phyloP scores from a whole-genome alignment of 352 stramenopile genomes.

The Thalassiosira ordinaria region DNA sequence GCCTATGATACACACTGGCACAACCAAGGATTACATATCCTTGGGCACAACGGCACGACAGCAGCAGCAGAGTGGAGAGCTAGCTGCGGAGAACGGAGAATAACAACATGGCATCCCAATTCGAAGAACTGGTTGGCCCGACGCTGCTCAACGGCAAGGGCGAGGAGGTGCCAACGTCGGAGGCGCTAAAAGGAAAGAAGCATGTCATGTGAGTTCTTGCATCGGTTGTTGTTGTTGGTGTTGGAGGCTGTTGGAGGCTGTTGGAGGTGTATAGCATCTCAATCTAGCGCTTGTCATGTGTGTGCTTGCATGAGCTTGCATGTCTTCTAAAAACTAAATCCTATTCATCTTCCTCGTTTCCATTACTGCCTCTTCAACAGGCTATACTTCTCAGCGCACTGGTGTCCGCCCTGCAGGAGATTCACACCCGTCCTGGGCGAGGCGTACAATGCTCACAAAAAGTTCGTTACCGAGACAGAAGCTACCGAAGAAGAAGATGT shows the following conservation, averaged over 20 bases:
- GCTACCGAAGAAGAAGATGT: neutral
- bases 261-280: too few relatives aligned
- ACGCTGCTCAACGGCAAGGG: constrained; percentile 46
- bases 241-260: too few relatives aligned
- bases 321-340: neutral
- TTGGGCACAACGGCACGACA: too few relatives aligned
- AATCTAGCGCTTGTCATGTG: too few relatives aligned
- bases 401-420: constrained; percentile 92
- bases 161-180: constrained; percentile 35
- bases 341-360: neutral
- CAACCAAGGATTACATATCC: too few relatives aligned
- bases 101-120: constrained; percentile 23
- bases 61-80: too few relatives aligned
- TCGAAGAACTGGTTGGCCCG: constrained; percentile 53
- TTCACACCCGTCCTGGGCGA: constrained; percentile 92
- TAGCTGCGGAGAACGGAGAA: too few relatives aligned
- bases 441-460: constrained; percentile 86
- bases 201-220: constrained; percentile 56
- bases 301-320: too few relatives aligned
- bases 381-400: constrained; percentile 95
- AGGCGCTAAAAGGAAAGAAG: constrained; percentile 49
- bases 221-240: too few relatives aligned
- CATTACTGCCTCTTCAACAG: too few relatives aligned
- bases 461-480: constrained; percentile 13
- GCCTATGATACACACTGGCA: too few relatives aligned